phyloP scores from a whole-genome alignment of 768 basidiomycete genomes.

The Suillus subluteus region DNA sequence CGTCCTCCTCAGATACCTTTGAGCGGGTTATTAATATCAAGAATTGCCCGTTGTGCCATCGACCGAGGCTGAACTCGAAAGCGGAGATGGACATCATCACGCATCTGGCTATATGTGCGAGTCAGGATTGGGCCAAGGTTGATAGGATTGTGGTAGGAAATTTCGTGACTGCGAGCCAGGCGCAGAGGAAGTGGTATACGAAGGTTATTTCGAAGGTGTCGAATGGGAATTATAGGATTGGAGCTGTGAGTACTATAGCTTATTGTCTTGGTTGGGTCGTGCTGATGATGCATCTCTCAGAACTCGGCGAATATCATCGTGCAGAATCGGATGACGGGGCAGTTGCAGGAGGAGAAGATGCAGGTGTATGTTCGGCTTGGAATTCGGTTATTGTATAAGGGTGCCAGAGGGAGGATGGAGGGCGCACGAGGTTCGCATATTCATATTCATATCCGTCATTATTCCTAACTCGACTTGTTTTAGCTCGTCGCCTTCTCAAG shows the following conservation, averaged over 20 bases:
- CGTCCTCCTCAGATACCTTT: conserved; percentile 39
- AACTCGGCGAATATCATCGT: conserved; percentile 99
- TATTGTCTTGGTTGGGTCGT: conserved; percentile 10
- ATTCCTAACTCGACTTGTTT: conserved; percentile 10
- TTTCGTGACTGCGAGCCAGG: conserved; percentile 92
- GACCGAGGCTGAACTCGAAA: conserved; percentile 81
- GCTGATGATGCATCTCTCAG: conserved; percentile 38
- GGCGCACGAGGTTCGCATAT: conserved; percentile 70
- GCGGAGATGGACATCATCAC: conserved; percentile 95
- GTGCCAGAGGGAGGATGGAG: conserved; percentile 87
- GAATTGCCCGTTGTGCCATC: conserved; percentile 92
- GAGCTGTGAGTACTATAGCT: conserved; percentile 63
- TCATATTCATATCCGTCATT: background rate
- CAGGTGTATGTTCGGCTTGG: conserved; percentile 91
- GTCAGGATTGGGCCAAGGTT: conserved; percentile 88
- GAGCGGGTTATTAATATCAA: conserved; percentile 96
- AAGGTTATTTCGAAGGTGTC: conserved; percentile 87
- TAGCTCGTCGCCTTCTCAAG: conserved; percentile 82
- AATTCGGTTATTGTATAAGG: conserved; percentile 92
- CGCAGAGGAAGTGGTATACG: conserved; percentile 97
- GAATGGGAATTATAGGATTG: conserved; percentile 85
- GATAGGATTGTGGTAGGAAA: conserved; percentile 91
- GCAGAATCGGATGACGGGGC: conserved; percentile 89
- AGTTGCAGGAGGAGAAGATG: conserved; percentile 98
- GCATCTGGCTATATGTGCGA: conserved; percentile 95